These are phyloP conservation scores for Penicillium diatomitis DNA, from an alignment of 495 filamentous ascomycete species.

Conservation along the genomic window DNA sequence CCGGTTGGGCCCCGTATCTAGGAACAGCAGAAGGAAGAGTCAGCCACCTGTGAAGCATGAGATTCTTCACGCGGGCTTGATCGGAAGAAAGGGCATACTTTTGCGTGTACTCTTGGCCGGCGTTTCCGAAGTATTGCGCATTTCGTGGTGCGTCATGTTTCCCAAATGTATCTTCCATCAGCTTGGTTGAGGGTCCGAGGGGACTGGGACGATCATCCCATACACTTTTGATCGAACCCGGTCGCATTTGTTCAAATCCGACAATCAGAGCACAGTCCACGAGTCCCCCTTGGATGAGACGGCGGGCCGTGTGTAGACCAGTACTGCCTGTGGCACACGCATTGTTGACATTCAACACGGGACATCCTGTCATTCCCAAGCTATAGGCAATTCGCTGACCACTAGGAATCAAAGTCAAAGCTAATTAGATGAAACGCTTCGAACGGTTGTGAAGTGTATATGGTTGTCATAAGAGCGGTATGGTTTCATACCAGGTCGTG, in stretches of 20 bases:
- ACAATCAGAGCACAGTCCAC: slow-evolving; percentile 70
- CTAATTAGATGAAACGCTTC: background rate
- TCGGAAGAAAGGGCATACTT: slow-evolving; percentile 37
- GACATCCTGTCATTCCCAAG: slow-evolving; percentile 82
- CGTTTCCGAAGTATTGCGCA: slow-evolving; percentile 85
- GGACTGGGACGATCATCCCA: slow-evolving; percentile 17
- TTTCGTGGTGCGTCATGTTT: slow-evolving; percentile 37
- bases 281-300: slow-evolving; percentile 56
- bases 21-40: background rate
- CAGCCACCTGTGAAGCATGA: no score
- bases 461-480: slow-evolving; percentile 12
- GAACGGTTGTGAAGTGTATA: background rate
- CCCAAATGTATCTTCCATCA: slow-evolving; percentile 14
- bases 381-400: slow-evolving; percentile 80
- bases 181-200: slow-evolving; percentile 11
- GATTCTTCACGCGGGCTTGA: no score
- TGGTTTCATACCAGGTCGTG: slow-evolving; percentile 56
- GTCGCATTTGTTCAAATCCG: slow-evolving; percentile 90
- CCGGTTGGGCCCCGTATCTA: slow-evolving; percentile 56
- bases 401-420: slow-evolving; percentile 44
- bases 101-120: slow-evolving; percentile 77
- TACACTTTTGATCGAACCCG: slow-evolving; percentile 37
- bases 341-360: slow-evolving; percentile 83
- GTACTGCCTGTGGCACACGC: slow-evolving; percentile 80
- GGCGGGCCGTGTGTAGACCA: slow-evolving; percentile 63